Conservation (phyloP, 208 protist species). For the Trypanosoma lewisi region DNA sequence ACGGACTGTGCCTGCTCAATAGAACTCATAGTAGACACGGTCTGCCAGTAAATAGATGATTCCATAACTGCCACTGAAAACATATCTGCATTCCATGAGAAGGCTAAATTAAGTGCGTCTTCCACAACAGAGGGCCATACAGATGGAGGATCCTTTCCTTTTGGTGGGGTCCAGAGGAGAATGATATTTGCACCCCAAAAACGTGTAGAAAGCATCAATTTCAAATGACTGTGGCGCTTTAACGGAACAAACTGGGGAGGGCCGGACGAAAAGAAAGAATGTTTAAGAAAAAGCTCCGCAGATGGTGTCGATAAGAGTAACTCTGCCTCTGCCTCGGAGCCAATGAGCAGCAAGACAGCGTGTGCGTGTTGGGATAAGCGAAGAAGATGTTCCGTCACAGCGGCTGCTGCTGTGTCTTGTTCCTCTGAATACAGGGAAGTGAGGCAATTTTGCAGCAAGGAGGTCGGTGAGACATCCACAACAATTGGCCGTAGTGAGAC, state of each 20-base stretch:
- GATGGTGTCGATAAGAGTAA: slow-evolving; percentile 31
- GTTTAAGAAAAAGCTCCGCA: slow-evolving; percentile 48
- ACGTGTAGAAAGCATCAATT: slow-evolving; percentile 54
- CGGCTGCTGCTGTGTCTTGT: slow-evolving; percentile 13
- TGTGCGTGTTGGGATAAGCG: slow-evolving; percentile 56
- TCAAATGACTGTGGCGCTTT: slow-evolving; percentile 34
- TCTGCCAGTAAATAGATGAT: slow-evolving; percentile 5
- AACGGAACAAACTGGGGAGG: slow-evolving; percentile 34
- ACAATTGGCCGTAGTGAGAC: slow-evolving; percentile 50
- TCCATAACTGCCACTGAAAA: slow-evolving; percentile 66
- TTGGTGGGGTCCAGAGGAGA: slow-evolving; percentile 43
- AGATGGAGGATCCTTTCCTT: not conserved
- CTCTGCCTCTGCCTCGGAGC: slow-evolving; percentile 38
- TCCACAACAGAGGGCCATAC: slow-evolving; percentile 29
- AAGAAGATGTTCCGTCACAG: slow-evolving; percentile 60
- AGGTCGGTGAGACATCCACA: slow-evolving; percentile 59
- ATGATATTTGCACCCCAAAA: slow-evolving; percentile 69
- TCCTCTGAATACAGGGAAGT: slow-evolving; percentile 17
- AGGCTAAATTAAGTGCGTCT: slow-evolving; percentile 66
- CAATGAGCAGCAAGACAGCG: slow-evolving; percentile 72
- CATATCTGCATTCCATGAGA: slow-evolving; percentile 76
- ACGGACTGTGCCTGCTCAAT: slow-evolving; percentile 23
- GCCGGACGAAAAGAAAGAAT: not conserved
- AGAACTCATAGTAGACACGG: not conserved
- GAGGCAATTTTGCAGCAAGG: slow-evolving; percentile 42